These are phyloP conservation scores for Xanthoparmelia taractica DNA, from an alignment of 495 filamentous ascomycete species.

Conservation along the genomic window DNA sequence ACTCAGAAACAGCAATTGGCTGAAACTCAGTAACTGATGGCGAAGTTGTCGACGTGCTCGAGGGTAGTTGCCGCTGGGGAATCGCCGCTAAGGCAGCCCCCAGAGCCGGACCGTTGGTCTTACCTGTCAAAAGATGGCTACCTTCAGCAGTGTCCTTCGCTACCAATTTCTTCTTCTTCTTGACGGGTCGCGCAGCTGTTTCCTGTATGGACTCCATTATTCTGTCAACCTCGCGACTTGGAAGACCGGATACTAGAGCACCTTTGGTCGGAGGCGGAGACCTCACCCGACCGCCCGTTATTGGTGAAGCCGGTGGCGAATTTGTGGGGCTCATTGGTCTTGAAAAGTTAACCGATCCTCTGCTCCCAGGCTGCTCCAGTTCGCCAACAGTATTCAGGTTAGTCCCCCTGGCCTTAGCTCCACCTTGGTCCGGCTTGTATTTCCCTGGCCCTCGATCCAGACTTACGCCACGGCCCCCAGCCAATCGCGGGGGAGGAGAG, in stretches of 20 bases:
- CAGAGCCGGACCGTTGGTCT: constrained; percentile 30
- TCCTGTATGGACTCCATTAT: constrained; percentile 37
- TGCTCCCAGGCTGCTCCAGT: constrained; percentile 42
- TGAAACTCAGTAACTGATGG: constrained; percentile 24
- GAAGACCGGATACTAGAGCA: constrained; percentile 19
- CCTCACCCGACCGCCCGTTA: constrained; percentile 30
- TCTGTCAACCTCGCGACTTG: constrained; percentile 30
- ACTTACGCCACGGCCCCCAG: constrained; percentile 37
- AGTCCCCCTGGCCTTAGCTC: constrained; percentile 9
- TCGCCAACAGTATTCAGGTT: constrained; percentile 18
- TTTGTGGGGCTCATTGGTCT: constrained; percentile 56
- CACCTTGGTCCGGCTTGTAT: constrained; percentile 16
- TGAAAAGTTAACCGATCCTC: constrained; percentile 77
- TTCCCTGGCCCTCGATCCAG: constrained; percentile 36
- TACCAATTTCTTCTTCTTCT: constrained; percentile 46
- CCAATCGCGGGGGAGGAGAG: constrained; percentile 39
- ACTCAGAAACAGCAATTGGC: constrained; percentile 11
- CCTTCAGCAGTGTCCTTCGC: constrained; percentile 37
- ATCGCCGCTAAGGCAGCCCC: constrained; percentile 31
- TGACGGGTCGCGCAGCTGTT: constrained; percentile 42
- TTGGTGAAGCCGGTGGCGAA: constrained; percentile 33
- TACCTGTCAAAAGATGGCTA: constrained; percentile 37
- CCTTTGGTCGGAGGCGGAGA: constrained; percentile 30
- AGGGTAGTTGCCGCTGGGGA: constrained; percentile 5
- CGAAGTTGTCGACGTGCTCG: constrained; percentile 13